phyloP scores from a whole-genome alignment of 2,329 filamentous ascomycete genomes.

The Coniochaeta prunicola region DNA sequence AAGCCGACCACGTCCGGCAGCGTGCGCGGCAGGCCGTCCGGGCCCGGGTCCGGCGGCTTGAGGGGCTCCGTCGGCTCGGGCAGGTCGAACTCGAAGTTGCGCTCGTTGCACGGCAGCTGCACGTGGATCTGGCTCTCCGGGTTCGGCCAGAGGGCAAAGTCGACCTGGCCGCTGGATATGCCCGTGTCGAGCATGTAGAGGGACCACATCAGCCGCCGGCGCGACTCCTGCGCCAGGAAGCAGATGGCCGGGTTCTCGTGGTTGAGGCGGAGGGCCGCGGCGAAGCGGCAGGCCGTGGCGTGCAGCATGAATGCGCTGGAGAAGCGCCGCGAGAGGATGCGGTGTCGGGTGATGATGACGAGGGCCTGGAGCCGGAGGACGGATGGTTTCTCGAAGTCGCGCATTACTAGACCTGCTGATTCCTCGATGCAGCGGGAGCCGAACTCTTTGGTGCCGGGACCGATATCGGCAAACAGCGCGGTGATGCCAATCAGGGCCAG shows the following conservation, averaged over 20 bases:
- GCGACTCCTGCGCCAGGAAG: slow-evolving; percentile 35
- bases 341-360: slow-evolving; percentile 38
- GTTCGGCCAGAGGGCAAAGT: slow-evolving; percentile 36
- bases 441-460: slow-evolving; percentile 42
- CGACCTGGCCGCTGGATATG: slow-evolving; percentile 36
- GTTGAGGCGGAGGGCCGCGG: slow-evolving; percentile 41
- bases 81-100: slow-evolving; percentile 49
- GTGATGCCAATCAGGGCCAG: slow-evolving; percentile 50
- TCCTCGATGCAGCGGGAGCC: slow-evolving; percentile 47
- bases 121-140: slow-evolving; percentile 33
- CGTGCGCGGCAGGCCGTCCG: slow-evolving; percentile 33
- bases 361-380: slow-evolving; percentile 46
- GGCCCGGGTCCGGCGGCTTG: slow-evolving; percentile 31
- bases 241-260: slow-evolving; percentile 38
- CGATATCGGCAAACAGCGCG: slow-evolving; percentile 47
- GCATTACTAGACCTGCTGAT: slow-evolving; percentile 44
- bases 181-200: slow-evolving; percentile 39
- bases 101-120: slow-evolving; percentile 42
- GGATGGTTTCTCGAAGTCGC: slow-evolving; percentile 46
- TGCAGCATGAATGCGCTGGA: slow-evolving; percentile 41
- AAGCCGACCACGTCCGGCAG: slow-evolving; percentile 48
- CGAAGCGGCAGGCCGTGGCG: slow-evolving; percentile 36
- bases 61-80: slow-evolving; percentile 46
- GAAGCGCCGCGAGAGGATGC: slow-evolving; percentile 36
- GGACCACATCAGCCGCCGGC: slow-evolving; percentile 40